These are phyloP conservation scores for Ceratobasidium sp. DNA, from an alignment of 1,284 basidiomycete species.

Conservation along the genomic window DNA sequence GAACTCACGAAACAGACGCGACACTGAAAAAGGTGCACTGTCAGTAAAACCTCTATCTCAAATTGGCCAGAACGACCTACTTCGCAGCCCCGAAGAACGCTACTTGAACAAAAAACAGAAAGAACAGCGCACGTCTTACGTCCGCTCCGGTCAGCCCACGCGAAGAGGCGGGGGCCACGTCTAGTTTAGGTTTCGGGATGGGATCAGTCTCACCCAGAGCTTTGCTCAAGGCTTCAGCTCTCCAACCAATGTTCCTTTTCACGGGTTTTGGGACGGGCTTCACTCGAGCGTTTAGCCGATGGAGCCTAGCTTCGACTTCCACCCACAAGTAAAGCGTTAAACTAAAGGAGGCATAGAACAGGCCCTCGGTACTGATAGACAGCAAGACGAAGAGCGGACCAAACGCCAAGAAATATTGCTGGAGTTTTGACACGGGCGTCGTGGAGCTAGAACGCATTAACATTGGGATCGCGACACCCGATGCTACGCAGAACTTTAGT, in stretches of 20 bases:
- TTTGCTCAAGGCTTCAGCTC: slow-evolving; percentile 19
- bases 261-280: neutral
- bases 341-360: slow-evolving; percentile 79
- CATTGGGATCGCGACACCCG: slow-evolving; percentile 52
- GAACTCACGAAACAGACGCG: slow-evolving; percentile 80
- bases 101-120: slow-evolving; percentile 86
- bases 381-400: slow-evolving; percentile 80
- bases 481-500: neutral
- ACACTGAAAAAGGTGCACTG: slow-evolving; percentile 59
- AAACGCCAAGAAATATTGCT: slow-evolving; percentile 73
- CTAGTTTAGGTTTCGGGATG: neutral
- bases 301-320: slow-evolving; percentile 63
- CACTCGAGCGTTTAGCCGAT: slow-evolving; percentile 40
- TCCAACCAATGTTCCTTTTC: slow-evolving; percentile 6
- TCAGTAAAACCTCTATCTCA: neutral
- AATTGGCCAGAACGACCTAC: slow-evolving; percentile 55
- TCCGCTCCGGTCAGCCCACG: slow-evolving; percentile 67
- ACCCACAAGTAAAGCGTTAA: slow-evolving; percentile 73
- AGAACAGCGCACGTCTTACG: slow-evolving; percentile 78
- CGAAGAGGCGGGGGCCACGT: slow-evolving; percentile 4
- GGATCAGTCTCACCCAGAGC: neutral
- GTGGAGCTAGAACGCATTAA: slow-evolving; percentile 47
- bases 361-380: slow-evolving; percentile 81
- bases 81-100: slow-evolving; percentile 90
- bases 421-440: slow-evolving; percentile 56